A percentile compares a stretch with the other conserved stretches of the same genome.
phyloP scores from a whole-genome alignment of 768 basidiomycete species.

The Tricholoma sp. region DNA sequence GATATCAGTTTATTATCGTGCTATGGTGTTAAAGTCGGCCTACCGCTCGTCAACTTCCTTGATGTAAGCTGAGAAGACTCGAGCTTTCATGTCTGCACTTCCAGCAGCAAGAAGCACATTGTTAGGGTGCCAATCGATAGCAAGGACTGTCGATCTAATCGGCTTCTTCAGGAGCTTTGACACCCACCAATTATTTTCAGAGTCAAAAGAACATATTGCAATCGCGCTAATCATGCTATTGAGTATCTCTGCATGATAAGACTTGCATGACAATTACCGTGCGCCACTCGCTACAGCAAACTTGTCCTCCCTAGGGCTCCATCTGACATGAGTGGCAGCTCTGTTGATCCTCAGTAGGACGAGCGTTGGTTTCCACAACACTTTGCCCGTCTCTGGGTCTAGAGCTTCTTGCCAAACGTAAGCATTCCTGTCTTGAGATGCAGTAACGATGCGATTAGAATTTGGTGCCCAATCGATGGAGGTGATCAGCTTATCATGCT shows the following conservation, averaged over 20 bases:
- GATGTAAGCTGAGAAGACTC: slow-evolving; percentile 97
- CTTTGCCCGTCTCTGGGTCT: slow-evolving; percentile 65
- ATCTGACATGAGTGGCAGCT: slow-evolving; percentile 90
- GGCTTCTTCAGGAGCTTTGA: slow-evolving; percentile 97
- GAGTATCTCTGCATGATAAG: slow-evolving; percentile 2
- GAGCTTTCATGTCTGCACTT: slow-evolving; percentile 96
- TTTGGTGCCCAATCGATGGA: slow-evolving; percentile 98
- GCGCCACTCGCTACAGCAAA: slow-evolving; percentile 98
- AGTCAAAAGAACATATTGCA: slow-evolving; percentile 94
- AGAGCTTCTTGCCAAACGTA: slow-evolving; percentile 93
- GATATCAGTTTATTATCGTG: slow-evolving; percentile 4
- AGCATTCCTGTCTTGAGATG: slow-evolving; percentile 98
- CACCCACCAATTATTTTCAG: slow-evolving; percentile 99
- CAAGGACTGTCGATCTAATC: slow-evolving; percentile 88
- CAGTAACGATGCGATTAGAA: slow-evolving; percentile 96
- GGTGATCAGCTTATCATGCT: slow-evolving; percentile 98
- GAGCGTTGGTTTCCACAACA: slow-evolving; percentile 93
- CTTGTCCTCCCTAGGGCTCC: slow-evolving; percentile 98
- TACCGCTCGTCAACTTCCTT: slow-evolving; percentile 96
- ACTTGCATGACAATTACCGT: slow-evolving; percentile 45
- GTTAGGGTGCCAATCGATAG: slow-evolving; percentile 98
- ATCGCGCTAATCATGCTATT: slow-evolving; percentile 57
- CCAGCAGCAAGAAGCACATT: slow-evolving; percentile 96
- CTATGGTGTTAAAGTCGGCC: slow-evolving; percentile 12
- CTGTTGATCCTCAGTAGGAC: slow-evolving; percentile 93